Conservation (phyloP, 2,329 filamentous ascomycete genomes). For the Colletotrichum sidae region DNA sequence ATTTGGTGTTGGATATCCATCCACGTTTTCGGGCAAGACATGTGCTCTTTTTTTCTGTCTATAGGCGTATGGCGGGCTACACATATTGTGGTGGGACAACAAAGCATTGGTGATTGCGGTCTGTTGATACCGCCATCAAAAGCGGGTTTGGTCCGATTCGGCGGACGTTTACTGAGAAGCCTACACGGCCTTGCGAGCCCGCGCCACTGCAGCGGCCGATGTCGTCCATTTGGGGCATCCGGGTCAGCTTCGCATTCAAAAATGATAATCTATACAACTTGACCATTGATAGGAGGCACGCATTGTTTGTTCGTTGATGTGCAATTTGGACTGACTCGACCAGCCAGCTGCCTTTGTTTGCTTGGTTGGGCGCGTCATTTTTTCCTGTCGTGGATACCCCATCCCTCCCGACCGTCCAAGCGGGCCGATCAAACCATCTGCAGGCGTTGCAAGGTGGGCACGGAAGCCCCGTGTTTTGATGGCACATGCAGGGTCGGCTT, state of each 20-base stretch:
- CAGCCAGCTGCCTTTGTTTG: not conserved
- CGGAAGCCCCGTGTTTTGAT: constrained; percentile 10
- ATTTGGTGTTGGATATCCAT: constrained; percentile 33
- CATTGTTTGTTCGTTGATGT: constrained; percentile 4
- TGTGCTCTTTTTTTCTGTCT: constrained; percentile 5
- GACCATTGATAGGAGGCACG: not conserved
- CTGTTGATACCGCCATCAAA: constrained; percentile 4
- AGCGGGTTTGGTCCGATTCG: constrained; percentile 11
- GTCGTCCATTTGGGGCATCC: not conserved
- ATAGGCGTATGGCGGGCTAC: constrained; percentile 30
- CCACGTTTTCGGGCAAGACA: constrained; percentile 25
- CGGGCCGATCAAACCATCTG: constrained; percentile 19
- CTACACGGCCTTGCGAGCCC: constrained; percentile 4
- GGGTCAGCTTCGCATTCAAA: constrained; percentile 16
- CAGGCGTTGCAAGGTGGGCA: constrained; percentile 4
- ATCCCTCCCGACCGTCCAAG: constrained; percentile 10
- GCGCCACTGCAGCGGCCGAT: constrained; percentile 14
- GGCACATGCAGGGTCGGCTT: constrained; percentile 1
- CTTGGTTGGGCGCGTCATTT: constrained; percentile 13
- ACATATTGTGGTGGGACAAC: constrained; percentile 18
- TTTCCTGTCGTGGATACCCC: not conserved
- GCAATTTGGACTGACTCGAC: not conserved
- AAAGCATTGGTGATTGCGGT: constrained; percentile 4
- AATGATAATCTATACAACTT: constrained; percentile 23
- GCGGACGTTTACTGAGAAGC: not conserved